These are phyloP conservation scores for Auriscalpium orientale DNA, from an alignment of 768 basidiomycete species.

Conservation along the genomic window DNA sequence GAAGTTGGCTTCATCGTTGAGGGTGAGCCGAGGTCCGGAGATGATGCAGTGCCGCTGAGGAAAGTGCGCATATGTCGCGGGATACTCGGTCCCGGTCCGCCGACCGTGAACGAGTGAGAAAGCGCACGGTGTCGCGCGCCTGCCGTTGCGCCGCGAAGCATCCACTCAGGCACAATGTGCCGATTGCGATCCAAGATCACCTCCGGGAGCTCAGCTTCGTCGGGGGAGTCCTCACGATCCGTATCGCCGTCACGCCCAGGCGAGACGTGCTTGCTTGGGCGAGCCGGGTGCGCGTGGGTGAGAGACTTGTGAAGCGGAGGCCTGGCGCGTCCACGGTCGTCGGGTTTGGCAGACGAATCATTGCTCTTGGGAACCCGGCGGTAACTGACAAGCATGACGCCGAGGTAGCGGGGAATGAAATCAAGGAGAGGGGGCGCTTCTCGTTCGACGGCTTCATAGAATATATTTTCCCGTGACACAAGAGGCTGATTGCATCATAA, in stretches of 20 bases:
- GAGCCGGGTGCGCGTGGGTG: constrained; percentile 16
- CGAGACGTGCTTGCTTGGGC: neutral
- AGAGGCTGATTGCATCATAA: constrained; percentile 58
- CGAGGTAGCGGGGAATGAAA: constrained; percentile 96
- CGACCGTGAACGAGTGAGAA: constrained; percentile 33
- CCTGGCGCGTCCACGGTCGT: constrained; percentile 13
- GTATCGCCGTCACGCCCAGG: constrained; percentile 35
- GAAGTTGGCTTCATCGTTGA: constrained; percentile 8
- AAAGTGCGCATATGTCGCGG: constrained; percentile 36
- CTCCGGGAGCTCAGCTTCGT: constrained; percentile 85
- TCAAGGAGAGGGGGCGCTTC: constrained; percentile 87
- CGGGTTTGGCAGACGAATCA: constrained; percentile 8
- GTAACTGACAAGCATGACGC: constrained; percentile 97
- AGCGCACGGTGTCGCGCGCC: constrained; percentile 30
- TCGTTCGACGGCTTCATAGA: constrained; percentile 94
- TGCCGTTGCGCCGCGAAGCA: constrained; percentile 51
- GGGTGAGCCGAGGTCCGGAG: constrained; percentile 51
- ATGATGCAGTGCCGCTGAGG: constrained; percentile 54
- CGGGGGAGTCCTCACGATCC: constrained; percentile 25
- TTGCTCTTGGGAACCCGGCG: constrained; percentile 48
- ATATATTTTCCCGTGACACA: constrained; percentile 93
- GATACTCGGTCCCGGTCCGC: constrained; percentile 21
- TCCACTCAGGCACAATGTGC: constrained; percentile 96
- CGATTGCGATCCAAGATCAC: constrained; percentile 86
- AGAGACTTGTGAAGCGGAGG: constrained; percentile 21